phyloP scores from a whole-genome alignment of 164 flowering plant genomes.

The Chimonanthus praecox region DNA sequence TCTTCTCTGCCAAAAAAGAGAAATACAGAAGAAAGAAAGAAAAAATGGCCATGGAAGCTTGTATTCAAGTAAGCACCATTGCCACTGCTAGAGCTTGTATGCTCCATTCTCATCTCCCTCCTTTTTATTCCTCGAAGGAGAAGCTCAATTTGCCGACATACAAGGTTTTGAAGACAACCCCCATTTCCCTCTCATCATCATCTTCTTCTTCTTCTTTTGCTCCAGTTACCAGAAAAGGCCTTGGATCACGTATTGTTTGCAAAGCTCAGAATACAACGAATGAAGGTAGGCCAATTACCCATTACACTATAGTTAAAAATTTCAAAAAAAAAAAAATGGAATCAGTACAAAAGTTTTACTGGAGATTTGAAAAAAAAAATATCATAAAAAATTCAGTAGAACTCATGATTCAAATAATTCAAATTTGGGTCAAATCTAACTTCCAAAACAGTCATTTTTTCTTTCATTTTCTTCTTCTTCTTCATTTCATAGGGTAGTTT shows the following conservation, averaged over 20 bases:
- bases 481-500: no score
- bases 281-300: slow-evolving; percentile 24
- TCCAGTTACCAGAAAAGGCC: slow-evolving; percentile 4
- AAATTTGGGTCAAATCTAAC: no score
- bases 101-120: slow-evolving; percentile 13
- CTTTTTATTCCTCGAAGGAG: slow-evolving; percentile 20
- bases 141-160: slow-evolving; percentile 32
- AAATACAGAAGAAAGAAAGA: background rate
- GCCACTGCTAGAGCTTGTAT: slow-evolving; percentile 27
- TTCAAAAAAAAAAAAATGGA: no score
- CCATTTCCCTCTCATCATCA: slow-evolving; percentile 3
- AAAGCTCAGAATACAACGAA: slow-evolving; percentile 44
- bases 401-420: no score
- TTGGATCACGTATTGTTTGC: slow-evolving; percentile 34
- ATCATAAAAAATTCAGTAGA: no score
- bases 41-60: slow-evolving; percentile 37
- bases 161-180: slow-evolving; percentile 22
- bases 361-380: no score
- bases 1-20: background rate
- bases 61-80: slow-evolving; percentile 40
- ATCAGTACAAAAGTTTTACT: no score
- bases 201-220: slow-evolving; percentile 16
- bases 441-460: no score
- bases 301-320: no score
- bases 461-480: no score